These are phyloP conservation scores for Sisymbrium irio DNA, from an alignment of 345 rosid genomes.

Conservation along the genomic window DNA sequence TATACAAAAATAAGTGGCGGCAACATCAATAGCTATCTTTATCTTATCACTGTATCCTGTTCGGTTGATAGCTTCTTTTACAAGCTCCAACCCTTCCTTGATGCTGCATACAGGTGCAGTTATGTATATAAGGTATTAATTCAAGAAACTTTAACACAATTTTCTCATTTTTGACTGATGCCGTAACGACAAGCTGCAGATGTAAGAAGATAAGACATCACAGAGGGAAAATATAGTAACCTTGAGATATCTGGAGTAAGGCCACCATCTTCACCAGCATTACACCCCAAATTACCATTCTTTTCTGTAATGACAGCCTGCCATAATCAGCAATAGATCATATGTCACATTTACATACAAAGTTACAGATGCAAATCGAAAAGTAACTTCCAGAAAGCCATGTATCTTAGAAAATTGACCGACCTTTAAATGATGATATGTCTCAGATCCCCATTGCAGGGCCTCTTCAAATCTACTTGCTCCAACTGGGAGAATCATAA, in stretches of 20 bases:
- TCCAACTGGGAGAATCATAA: slow-evolving; percentile 88
- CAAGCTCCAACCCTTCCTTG: slow-evolving; percentile 87
- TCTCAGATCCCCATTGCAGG: slow-evolving; percentile 92
- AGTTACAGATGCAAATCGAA: neutral
- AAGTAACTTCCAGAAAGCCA: slow-evolving; percentile 17
- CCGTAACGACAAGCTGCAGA: neutral
- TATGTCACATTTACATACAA: slow-evolving; percentile 3
- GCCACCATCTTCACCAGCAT: slow-evolving; percentile 95
- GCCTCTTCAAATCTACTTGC: slow-evolving; percentile 95
- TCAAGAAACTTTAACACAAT: neutral
- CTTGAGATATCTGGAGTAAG: slow-evolving; percentile 89
- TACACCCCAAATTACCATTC: slow-evolving; percentile 70
- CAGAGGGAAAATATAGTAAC: slow-evolving; percentile 36
- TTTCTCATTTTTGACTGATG: slow-evolving; percentile 2
- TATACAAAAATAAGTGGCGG: slow-evolving; percentile 83
- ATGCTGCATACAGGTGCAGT: slow-evolving; percentile 50
- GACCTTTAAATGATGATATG: slow-evolving; percentile 97
- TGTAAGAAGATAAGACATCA: slow-evolving; percentile 24
- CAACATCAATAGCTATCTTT: slow-evolving; percentile 88
- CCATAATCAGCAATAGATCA: slow-evolving; percentile 37
- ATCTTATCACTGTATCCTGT: slow-evolving; percentile 78
- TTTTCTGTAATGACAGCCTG: slow-evolving; percentile 92
- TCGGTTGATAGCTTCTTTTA: slow-evolving; percentile 88
- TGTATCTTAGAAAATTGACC: slow-evolving; percentile 45
- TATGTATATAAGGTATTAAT: slow-evolving; percentile 6